Evolutionary conservation across 2,329 filamentous ascomycete species (phyloP).

Genomic region (Aspergillus fructus): DNA sequence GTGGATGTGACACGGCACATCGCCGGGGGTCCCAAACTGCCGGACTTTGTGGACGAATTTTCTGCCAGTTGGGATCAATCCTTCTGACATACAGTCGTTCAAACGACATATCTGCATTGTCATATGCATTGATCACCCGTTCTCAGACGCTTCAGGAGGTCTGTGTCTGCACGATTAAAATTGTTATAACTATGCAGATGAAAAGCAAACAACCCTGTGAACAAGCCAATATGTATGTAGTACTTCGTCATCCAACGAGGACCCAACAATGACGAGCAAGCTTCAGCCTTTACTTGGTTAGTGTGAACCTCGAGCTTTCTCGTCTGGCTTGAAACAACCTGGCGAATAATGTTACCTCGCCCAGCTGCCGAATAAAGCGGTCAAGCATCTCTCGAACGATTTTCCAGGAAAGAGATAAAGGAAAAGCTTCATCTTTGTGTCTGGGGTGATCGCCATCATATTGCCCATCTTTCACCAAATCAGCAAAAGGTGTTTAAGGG

Average conservation of each 20-base stretch:
- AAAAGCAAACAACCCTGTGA: constrained; percentile 2
- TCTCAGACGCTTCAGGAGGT: constrained; percentile 13
- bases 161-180: constrained; percentile 9
- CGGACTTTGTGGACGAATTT: constrained; percentile 16
- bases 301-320: background rate
- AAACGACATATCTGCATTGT: constrained; percentile 15
- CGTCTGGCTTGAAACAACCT: background rate
- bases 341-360: background rate
- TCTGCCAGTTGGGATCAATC: constrained; percentile 15
- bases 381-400: background rate
- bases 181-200: background rate
- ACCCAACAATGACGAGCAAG: background rate
- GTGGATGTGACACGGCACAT: constrained; percentile 20
- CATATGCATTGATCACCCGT: constrained; percentile 24
- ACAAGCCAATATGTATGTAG: background rate
- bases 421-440: background rate
- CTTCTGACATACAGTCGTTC: constrained; percentile 22
- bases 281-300: background rate
- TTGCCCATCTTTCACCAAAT: constrained; percentile 16
- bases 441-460: constrained; percentile 18
- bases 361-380: background rate
- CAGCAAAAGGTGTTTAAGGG: constrained; percentile 10
- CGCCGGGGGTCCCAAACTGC: constrained; percentile 15
- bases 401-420: background rate
- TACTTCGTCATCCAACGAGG: background rate